These are phyloP conservation scores for Marchantia paleacea DNA, from an alignment of 225 moss, liverwort and hornwort genomes.

Conservation along the genomic window DNA sequence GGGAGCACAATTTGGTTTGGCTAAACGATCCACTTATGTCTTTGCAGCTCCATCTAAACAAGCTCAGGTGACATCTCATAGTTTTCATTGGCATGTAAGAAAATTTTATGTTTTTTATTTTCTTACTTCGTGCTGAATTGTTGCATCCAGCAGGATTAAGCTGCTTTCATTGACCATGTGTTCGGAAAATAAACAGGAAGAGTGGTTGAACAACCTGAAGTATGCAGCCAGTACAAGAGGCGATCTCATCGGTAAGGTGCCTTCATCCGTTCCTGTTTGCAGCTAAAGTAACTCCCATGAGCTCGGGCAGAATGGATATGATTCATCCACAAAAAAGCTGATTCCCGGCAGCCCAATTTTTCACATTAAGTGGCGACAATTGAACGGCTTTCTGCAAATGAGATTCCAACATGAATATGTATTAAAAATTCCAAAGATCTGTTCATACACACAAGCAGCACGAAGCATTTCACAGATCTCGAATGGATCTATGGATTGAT, in stretches of 20 bases:
- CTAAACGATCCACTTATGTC: constrained; percentile 18
- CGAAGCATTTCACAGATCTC: too few relatives aligned
- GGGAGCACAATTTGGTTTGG: constrained; percentile 26
- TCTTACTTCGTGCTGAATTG: not conserved
- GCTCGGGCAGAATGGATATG: not conserved
- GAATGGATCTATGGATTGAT: not conserved
- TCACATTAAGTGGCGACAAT: not conserved
- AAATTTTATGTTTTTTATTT: not conserved
- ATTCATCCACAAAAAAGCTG: not conserved
- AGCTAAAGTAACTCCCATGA: not conserved
- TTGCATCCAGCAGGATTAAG: not conserved
- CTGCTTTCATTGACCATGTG: not conserved
- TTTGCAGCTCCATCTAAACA: constrained; percentile 39
- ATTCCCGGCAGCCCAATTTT: not conserved
- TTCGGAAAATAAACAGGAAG: constrained; percentile 17
- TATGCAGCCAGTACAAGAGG: constrained; percentile 32
- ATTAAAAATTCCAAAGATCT: too few relatives aligned
- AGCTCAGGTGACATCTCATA: constrained; percentile 28
- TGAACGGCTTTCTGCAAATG: not conserved
- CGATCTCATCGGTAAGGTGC: constrained; percentile 25
- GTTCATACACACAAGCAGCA: too few relatives aligned
- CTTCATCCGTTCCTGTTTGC: not conserved
- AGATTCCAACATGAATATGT: too few relatives aligned
- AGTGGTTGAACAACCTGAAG: constrained; percentile 40
- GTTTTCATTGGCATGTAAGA: not conserved